Conservation (phyloP, 2,329 filamentous ascomycete species). For the Calycina marina region DNA sequence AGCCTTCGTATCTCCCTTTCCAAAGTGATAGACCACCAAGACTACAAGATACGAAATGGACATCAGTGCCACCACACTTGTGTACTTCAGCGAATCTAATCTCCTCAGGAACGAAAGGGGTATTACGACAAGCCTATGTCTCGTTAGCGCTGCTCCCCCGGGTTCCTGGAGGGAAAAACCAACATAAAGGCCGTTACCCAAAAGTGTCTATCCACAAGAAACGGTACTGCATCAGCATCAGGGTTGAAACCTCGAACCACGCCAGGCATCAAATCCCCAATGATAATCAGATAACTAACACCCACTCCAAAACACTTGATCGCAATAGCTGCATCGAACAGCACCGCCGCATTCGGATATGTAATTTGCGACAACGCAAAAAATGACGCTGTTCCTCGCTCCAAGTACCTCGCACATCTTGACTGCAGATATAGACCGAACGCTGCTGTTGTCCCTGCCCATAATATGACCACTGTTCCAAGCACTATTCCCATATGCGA, state of each 20-base stretch:
- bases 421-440: slow-evolving; percentile 94
- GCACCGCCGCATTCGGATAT: slow-evolving; percentile 86
- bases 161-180: no score
- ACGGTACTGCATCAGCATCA: slow-evolving; percentile 47
- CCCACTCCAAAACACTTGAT: slow-evolving; percentile 97
- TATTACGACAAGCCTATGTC: slow-evolving; percentile 66
- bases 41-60: slow-evolving; percentile 92
- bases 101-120: slow-evolving; percentile 83
- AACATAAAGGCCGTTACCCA: slow-evolving; percentile 97
- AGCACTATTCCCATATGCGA: slow-evolving; percentile 90
- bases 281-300: slow-evolving; percentile 96
- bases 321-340: slow-evolving; percentile 92
- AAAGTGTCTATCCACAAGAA: slow-evolving; percentile 80
- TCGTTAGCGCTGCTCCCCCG: no score
- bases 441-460: slow-evolving; percentile 77
- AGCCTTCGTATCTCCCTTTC: slow-evolving; percentile 57
- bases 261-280: slow-evolving; percentile 94
- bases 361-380: slow-evolving; percentile 95
- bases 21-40: slow-evolving; percentile 84
- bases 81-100: slow-evolving; percentile 94
- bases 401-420: slow-evolving; percentile 82
- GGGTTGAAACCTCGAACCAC: slow-evolving; percentile 71
- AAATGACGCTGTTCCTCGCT: slow-evolving; percentile 78
- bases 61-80: slow-evolving; percentile 76
- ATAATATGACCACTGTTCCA: slow-evolving; percentile 71